These are phyloP conservation scores for Cyathus striatus DNA, from an alignment of 768 basidiomycete species.

Conservation along the genomic window DNA sequence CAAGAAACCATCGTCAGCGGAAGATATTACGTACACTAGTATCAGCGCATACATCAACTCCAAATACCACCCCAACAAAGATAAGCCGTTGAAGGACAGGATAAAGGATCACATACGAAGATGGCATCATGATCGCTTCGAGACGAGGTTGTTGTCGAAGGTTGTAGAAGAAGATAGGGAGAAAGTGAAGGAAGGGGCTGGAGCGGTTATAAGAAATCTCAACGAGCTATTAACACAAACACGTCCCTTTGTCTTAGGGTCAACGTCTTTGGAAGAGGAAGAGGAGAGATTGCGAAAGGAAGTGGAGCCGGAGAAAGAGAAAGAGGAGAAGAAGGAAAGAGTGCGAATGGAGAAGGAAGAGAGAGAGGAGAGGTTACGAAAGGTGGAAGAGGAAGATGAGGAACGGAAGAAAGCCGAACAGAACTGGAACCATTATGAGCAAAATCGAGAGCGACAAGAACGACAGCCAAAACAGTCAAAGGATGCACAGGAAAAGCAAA, in stretches of 20 bases:
- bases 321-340: slow-evolving; percentile 6
- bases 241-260: too few species aligned
- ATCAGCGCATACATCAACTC: slow-evolving; percentile 63
- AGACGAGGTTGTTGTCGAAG: slow-evolving; percentile 59
- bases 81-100: slow-evolving; percentile 69
- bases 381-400: slow-evolving; percentile 35
- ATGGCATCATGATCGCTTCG: slow-evolving; percentile 85
- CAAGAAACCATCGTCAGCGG: slow-evolving; percentile 47
- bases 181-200: slow-evolving; percentile 68
- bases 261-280: slow-evolving; percentile 10
- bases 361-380: slow-evolving; percentile 40
- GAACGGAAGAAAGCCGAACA: too few species aligned
- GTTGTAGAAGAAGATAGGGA: slow-evolving; percentile 61
- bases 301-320: slow-evolving; percentile 6
- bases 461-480: too few species aligned
- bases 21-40: slow-evolving; percentile 52
- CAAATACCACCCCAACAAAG: slow-evolving; percentile 45
- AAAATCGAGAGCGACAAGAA: too few species aligned
- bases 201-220: slow-evolving; percentile 62
- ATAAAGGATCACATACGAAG: slow-evolving; percentile 68
- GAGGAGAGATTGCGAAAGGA: slow-evolving; percentile 5
- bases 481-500: too few species aligned
- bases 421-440: too few species aligned
- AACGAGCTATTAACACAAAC: slow-evolving; percentile 64
- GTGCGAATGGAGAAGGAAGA: slow-evolving; percentile 10